Conservation (phyloP, 257 asterid species). For the Jacaranda mimosifolia region DNA sequence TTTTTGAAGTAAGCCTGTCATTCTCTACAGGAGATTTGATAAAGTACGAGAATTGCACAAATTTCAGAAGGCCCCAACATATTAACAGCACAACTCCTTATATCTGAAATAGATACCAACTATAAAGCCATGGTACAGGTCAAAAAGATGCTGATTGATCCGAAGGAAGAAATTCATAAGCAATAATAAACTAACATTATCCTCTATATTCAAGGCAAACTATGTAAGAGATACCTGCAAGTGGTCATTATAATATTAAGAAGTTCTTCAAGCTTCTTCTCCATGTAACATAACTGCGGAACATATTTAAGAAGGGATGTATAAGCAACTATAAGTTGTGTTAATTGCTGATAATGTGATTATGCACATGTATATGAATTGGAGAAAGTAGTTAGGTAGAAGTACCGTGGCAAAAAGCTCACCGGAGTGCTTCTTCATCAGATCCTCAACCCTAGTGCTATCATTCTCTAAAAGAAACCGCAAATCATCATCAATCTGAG, state of each 20-base stretch:
- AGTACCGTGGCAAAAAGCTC: slow-evolving; percentile 60
- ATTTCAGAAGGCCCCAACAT: no score
- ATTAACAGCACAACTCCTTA: no score
- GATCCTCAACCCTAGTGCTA: slow-evolving; percentile 61
- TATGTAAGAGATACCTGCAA: slow-evolving; percentile 66
- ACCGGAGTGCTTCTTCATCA: slow-evolving; percentile 50
- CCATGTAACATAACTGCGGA: slow-evolving; percentile 77
- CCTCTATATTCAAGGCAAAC: no score
- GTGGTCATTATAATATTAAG: slow-evolving; percentile 59
- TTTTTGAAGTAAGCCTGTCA: neutral
- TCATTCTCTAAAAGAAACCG: slow-evolving; percentile 60
- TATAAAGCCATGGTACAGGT: no score
- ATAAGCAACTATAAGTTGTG: neutral
- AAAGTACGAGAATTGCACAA: neutral
- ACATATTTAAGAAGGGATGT: slow-evolving; percentile 7
- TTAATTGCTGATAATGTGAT: neutral
- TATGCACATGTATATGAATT: neutral
- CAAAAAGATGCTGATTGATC: no score
- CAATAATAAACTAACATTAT: no score
- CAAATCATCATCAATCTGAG: slow-evolving; percentile 67
- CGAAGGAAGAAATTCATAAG: no score
- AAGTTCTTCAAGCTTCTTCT: slow-evolving; percentile 74
- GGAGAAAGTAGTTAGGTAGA: slow-evolving; percentile 13
- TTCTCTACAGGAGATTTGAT: neutral
- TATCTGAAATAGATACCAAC: no score